Evolutionary conservation across 495 filamentous ascomycete species (phyloP).

Genomic region (Penicillium atrosanguineum): DNA sequence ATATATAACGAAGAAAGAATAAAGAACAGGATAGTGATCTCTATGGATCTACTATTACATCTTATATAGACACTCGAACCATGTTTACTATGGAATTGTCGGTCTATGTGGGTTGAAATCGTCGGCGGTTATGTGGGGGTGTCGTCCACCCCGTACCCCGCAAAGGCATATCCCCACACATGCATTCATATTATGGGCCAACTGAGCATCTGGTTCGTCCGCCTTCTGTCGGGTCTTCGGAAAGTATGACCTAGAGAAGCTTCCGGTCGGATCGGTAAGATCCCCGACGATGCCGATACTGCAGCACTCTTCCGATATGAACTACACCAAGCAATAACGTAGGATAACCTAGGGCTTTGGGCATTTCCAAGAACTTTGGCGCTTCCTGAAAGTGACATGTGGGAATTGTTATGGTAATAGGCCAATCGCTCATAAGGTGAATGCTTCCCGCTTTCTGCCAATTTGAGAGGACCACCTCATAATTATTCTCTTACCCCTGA

Average conservation of each 20-base stretch:
- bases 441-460: too few species aligned
- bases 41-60: not conserved
- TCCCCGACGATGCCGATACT: not conserved
- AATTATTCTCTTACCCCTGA: too few species aligned
- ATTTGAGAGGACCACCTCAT: too few species aligned
- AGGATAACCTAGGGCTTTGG: too few species aligned
- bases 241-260: not conserved
- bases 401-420: too few species aligned
- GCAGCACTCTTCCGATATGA: too few species aligned
- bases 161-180: not conserved
- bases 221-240: not conserved
- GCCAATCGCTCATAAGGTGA: too few species aligned
- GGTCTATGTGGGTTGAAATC: not conserved
- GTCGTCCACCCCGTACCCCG: not conserved
- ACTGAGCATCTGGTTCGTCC: not conserved
- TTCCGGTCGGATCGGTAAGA: not conserved
- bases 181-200: not conserved
- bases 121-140: conserved; percentile 11
- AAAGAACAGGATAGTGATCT: not conserved
- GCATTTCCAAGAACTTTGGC: too few species aligned
- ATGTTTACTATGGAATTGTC: not conserved
- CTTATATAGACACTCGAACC: not conserved
- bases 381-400: too few species aligned
- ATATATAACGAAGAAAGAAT: not conserved
- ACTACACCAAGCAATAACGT: too few species aligned